Evolutionary conservation across 1,284 basidiomycete species (phyloP).

Genomic region (Ceratobasidium sp.): DNA sequence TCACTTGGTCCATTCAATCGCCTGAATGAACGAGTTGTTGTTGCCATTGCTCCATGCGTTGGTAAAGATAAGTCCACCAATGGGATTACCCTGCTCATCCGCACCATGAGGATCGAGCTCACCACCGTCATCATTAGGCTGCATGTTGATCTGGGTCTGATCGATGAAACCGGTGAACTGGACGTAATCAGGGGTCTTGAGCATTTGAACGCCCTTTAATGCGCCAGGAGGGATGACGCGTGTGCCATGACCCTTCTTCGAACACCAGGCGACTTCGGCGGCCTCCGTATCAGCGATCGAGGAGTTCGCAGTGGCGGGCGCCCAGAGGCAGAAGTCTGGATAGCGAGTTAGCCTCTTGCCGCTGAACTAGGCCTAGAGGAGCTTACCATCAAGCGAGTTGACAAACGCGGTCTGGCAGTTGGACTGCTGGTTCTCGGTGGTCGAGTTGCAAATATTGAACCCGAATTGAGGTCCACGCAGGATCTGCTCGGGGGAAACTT

Average conservation of each 20-base stretch:
- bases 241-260: slow-evolving; percentile 72
- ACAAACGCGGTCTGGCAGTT: slow-evolving; percentile 54
- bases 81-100: slow-evolving; percentile 67
- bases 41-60: slow-evolving; percentile 55
- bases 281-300: slow-evolving; percentile 72
- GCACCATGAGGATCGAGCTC: slow-evolving; percentile 74
- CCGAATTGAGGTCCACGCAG: slow-evolving; percentile 50
- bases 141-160: slow-evolving; percentile 73
- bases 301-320: slow-evolving; percentile 63
- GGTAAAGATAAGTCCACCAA: slow-evolving; percentile 56
- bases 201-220: slow-evolving; percentile 78
- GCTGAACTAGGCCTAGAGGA: too few species aligned
- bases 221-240: slow-evolving; percentile 82
- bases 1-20: slow-evolving; percentile 56
- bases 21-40: slow-evolving; percentile 54
- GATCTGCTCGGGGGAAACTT: slow-evolving; percentile 43
- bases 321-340: slow-evolving; percentile 74
- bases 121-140: slow-evolving; percentile 70
- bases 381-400: slow-evolving; percentile 41
- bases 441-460: slow-evolving; percentile 56
- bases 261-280: slow-evolving; percentile 78
- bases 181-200: slow-evolving; percentile 65
- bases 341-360: too few species aligned
- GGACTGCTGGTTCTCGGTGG: slow-evolving; percentile 54
- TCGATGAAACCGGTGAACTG: slow-evolving; percentile 51